Conservation (phyloP, 148 eudicot species). For the Persicaria maculosa region DNA sequence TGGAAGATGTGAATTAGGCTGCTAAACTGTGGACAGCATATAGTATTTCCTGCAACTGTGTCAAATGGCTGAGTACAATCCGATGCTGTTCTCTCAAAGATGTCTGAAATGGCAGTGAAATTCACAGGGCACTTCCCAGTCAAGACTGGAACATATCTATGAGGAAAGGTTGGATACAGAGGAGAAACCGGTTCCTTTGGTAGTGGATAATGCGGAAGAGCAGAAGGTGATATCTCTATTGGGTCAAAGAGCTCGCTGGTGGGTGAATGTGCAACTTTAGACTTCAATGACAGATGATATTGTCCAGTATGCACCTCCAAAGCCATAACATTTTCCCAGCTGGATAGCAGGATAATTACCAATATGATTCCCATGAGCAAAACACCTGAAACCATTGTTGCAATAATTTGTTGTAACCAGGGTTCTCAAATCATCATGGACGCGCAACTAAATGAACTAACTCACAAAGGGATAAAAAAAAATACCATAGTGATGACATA, state of each 20-base stretch:
- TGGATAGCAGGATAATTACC: slow-evolving; percentile 43
- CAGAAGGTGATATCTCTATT: slow-evolving; percentile 82
- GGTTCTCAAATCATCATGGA: not conserved
- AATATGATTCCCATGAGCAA: slow-evolving; percentile 40
- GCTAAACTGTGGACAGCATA: slow-evolving; percentile 89
- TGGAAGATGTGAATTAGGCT: slow-evolving; percentile 80
- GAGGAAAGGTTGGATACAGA: slow-evolving; percentile 72
- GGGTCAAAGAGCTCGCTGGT: slow-evolving; percentile 54
- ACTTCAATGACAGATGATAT: slow-evolving; percentile 27
- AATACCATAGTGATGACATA: not conserved
- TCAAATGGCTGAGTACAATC: slow-evolving; percentile 77
- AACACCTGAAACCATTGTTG: slow-evolving; percentile 34
- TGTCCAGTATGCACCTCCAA: slow-evolving; percentile 31
- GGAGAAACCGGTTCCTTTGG: slow-evolving; percentile 59
- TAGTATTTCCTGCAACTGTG: slow-evolving; percentile 61
- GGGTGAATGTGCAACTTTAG: slow-evolving; percentile 52
- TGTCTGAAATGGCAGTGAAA: slow-evolving; percentile 68
- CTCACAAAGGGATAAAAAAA: not conserved
- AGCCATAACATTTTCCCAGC: slow-evolving; percentile 32
- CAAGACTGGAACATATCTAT: slow-evolving; percentile 64
- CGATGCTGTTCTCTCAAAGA: slow-evolving; percentile 80
- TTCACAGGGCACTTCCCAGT: slow-evolving; percentile 91
- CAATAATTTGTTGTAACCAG: not conserved
- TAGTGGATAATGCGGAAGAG: slow-evolving; percentile 59
- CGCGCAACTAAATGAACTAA: not conserved